These are phyloP conservation scores for Cytospora schulzeri DNA, from an alignment of 2,329 filamentous ascomycete genomes.

Conservation along the genomic window DNA sequence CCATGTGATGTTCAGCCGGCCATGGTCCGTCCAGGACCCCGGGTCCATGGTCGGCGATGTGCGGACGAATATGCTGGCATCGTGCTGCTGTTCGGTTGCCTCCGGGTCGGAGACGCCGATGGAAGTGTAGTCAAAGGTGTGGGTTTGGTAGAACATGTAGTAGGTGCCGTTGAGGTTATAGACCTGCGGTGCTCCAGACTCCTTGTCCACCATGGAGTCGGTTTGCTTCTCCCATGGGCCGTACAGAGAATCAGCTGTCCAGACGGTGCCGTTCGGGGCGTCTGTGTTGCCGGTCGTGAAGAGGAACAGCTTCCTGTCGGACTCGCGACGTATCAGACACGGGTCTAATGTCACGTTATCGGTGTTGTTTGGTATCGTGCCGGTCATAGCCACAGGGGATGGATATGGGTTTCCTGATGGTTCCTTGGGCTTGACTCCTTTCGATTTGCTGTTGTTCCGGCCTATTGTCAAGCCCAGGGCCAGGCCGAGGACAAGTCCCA, in stretches of 20 bases:
- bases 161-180: conserved; percentile 31
- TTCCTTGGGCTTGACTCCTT: background rate
- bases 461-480: background rate
- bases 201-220: conserved; percentile 25
- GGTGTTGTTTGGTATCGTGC: conserved; percentile 31
- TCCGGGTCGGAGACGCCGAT: conserved; percentile 28
- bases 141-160: conserved; percentile 32
- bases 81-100: conserved; percentile 27
- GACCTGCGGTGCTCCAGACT: conserved; percentile 30
- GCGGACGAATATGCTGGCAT: conserved; percentile 29
- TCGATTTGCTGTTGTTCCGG: background rate
- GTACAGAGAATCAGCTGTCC: conserved; percentile 31
- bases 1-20: conserved; percentile 37
- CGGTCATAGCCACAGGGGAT: conserved; percentile 29
- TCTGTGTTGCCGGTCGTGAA: conserved; percentile 30
- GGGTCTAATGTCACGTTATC: conserved; percentile 31
- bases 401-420: conserved; percentile 26
- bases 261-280: conserved; percentile 27
- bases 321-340: conserved; percentile 30
- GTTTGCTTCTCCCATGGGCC: conserved; percentile 32
- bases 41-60: conserved; percentile 49
- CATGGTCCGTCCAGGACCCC: conserved; percentile 62
- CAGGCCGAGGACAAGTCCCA: background rate
- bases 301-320: conserved; percentile 31
- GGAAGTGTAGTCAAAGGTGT: conserved; percentile 30